A percentile compares a stretch with the other conserved stretches of the same genome.
Evolutionary conservation across 148 eudicot genomes (phyloP).

Genomic region (Cornus controversa): DNA sequence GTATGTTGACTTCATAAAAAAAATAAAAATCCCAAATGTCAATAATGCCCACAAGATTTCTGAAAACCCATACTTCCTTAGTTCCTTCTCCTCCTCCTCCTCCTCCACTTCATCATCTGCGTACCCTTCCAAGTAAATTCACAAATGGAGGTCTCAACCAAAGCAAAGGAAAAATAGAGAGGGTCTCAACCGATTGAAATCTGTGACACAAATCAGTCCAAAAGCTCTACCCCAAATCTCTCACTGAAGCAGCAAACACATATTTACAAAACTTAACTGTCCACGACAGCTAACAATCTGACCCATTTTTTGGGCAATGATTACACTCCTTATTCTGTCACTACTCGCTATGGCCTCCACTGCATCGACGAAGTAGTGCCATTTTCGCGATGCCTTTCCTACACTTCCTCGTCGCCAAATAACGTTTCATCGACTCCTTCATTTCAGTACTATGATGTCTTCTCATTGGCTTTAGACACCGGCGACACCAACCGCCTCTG

Average conservation of each 20-base stretch:
- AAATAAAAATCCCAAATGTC: too few species aligned
- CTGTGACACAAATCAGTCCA: too few species aligned
- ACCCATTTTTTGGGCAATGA: background rate
- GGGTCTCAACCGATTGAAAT: too few species aligned
- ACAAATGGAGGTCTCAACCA: too few species aligned
- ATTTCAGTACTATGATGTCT: conserved; percentile 37
- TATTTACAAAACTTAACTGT: background rate
- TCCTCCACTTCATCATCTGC: too few species aligned
- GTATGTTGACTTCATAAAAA: too few species aligned
- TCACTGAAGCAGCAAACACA: background rate
- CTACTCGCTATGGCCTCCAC: background rate
- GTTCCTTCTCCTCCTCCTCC: too few species aligned
- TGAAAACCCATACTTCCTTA: too few species aligned
- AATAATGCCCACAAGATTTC: too few species aligned
- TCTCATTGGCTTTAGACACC: conserved; percentile 16
- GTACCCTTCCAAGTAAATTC: too few species aligned
- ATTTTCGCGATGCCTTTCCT: conserved; percentile 58
- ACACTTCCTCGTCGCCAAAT: conserved; percentile 49
- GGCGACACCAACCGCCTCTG: conserved; percentile 49
- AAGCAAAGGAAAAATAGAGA: too few species aligned
- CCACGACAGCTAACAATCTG: background rate
- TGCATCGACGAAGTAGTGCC: conserved; percentile 29
- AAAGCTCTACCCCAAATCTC: too few species aligned
- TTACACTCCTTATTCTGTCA: conserved; percentile 5
- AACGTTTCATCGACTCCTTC: conserved; percentile 36